phyloP scores from a whole-genome alignment of 371 early-diverging fungal species.

The Chytridiales sp. region DNA sequence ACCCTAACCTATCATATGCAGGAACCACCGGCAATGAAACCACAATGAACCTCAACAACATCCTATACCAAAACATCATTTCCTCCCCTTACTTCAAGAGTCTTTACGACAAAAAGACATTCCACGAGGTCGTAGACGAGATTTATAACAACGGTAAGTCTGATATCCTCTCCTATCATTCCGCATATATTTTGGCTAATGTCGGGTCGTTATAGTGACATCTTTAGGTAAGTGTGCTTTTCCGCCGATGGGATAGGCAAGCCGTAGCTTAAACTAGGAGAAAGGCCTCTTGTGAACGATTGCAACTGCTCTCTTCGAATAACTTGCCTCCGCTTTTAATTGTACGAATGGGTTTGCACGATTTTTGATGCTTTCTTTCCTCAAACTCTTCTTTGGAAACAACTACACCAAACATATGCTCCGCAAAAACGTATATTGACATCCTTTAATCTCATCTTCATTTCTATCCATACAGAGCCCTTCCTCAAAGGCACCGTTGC shows the following conservation, averaged over 20 bases:
- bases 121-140: slow-evolving; percentile 82
- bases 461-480: slow-evolving; percentile 78
- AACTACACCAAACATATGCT: too few species aligned
- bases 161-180: slow-evolving; percentile 36
- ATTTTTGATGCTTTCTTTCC: too few species aligned
- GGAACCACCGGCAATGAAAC: slow-evolving; percentile 76
- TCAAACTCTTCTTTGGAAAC: slow-evolving; percentile 24
- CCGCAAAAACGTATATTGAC: too few species aligned
- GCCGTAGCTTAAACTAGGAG: too few species aligned
- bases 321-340: slow-evolving; percentile 8
- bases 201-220: slow-evolving; percentile 6
- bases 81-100: slow-evolving; percentile 43
- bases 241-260: not conserved
- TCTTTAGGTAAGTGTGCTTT: slow-evolving; percentile 13
- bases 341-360: too few species aligned
- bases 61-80: slow-evolving; percentile 43
- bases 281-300: not conserved
- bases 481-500: slow-evolving; percentile 80
- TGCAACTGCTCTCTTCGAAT: not conserved
- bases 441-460: too few species aligned
- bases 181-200: not conserved
- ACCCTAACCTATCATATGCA: not conserved
- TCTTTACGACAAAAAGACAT: slow-evolving; percentile 65
- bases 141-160: slow-evolving; percentile 71
- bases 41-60: slow-evolving; percentile 83